phyloP scores from a whole-genome alignment of 495 filamentous ascomycete species.

The Trichoderma erinaceum region DNA sequence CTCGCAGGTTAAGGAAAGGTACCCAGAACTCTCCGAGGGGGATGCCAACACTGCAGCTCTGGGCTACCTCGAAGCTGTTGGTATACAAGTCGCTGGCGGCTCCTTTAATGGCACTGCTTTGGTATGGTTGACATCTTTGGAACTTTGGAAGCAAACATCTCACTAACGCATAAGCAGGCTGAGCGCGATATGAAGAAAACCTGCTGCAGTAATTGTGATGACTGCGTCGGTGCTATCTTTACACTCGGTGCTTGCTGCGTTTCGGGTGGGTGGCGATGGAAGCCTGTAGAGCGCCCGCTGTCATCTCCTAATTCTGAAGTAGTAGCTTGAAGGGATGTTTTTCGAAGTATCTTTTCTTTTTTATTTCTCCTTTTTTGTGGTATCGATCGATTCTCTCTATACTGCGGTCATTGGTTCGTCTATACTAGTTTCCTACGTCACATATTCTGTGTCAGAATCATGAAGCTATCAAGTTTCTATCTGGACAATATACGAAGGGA shows the following conservation, averaged over 20 bases:
- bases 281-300: no score
- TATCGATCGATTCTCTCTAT: no score
- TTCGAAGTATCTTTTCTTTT: no score
- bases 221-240: not conserved
- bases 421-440: no score
- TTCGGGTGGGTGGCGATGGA: no score
- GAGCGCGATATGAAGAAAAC: not conserved
- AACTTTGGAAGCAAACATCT: not conserved
- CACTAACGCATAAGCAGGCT: not conserved
- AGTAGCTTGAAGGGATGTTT: no score
- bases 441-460: no score
- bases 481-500: no score
- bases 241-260: not conserved
- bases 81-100: not conserved
- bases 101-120: not conserved
- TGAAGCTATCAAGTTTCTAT: no score
- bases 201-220: not conserved
- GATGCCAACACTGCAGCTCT: not conserved
- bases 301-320: no score
- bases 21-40: not conserved
- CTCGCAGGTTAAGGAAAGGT: not conserved
- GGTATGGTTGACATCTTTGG: not conserved
- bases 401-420: no score
- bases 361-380: no score
- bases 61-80: not conserved